Evolutionary conservation across 768 basidiomycete genomes (phyloP).

Genomic region (Pleurotus tuber-regium): DNA sequence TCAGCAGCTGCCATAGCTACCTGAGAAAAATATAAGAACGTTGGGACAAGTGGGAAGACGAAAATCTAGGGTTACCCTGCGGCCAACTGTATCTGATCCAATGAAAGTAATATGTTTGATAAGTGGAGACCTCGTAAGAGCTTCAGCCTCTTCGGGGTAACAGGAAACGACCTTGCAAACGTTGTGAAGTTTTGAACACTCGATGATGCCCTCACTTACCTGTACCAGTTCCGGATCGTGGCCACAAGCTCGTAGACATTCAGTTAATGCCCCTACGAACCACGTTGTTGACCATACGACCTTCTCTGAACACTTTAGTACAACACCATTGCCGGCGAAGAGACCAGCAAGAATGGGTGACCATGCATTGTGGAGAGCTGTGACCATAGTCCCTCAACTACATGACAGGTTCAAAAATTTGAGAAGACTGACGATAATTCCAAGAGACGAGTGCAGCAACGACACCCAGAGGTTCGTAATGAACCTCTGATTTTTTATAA

Average conservation of each 20-base stretch:
- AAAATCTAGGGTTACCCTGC: constrained; percentile 48
- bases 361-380: constrained; percentile 91
- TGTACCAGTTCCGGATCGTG: constrained; percentile 87
- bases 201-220: constrained; percentile 30
- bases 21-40: constrained; percentile 30
- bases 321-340: constrained; percentile 86
- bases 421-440: constrained; percentile 74
- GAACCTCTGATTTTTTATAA: constrained; percentile 76
- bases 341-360: constrained; percentile 90
- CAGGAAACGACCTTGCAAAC: constrained; percentile 70
- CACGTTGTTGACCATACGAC: constrained; percentile 89
- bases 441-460: constrained; percentile 93
- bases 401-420: neutral
- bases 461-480: constrained; percentile 91
- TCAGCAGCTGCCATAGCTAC: constrained; percentile 83
- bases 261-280: constrained; percentile 78
- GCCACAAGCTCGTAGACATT: constrained; percentile 78
- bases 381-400: too few relatives aligned
- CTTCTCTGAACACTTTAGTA: constrained; percentile 90
- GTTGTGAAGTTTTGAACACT: neutral
- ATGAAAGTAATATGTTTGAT: constrained; percentile 97
- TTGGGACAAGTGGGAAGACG: neutral
- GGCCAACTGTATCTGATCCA: constrained; percentile 76
- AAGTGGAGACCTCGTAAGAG: constrained; percentile 70
- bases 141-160: constrained; percentile 83